Evolutionary conservation across 2,329 filamentous ascomycete genomes (phyloP).

Genomic region (Stemphylium lycopersici): DNA sequence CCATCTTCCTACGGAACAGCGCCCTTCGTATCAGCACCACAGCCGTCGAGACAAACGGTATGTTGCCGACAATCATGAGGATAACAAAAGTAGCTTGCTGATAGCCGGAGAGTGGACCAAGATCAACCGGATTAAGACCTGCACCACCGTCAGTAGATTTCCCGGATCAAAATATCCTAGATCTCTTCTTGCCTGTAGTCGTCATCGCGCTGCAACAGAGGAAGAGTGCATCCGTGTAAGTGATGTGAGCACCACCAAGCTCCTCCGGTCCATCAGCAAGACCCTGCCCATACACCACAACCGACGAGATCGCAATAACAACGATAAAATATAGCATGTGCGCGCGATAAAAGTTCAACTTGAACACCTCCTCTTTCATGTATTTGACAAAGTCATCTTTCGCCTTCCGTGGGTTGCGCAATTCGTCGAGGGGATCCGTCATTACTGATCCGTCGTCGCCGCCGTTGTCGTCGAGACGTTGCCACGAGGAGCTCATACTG

Average conservation of each 20-base stretch:
- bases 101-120: conserved; percentile 33
- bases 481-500: conserved; percentile 12
- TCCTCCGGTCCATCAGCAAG: conserved; percentile 29
- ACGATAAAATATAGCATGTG: conserved; percentile 42
- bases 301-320: conserved; percentile 33
- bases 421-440: conserved; percentile 25
- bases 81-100: conserved; percentile 38
- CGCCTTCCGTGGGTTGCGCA: conserved; percentile 23
- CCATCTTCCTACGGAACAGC: conserved; percentile 35
- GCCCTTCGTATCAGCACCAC: conserved; percentile 35
- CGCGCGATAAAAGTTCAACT: conserved; percentile 31
- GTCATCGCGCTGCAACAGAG: conserved; percentile 41
- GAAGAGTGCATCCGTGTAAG: conserved; percentile 38
- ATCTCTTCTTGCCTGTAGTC: conserved; percentile 27
- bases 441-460: conserved; percentile 6
- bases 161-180: neutral
- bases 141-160: neutral
- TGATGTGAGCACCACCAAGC: conserved; percentile 22
- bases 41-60: conserved; percentile 39
- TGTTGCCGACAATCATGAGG: conserved; percentile 38
- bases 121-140: conserved; percentile 37
- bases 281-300: conserved; percentile 39
- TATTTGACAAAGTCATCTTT: conserved; percentile 28
- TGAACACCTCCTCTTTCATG: conserved; percentile 22
- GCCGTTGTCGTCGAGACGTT: conserved; percentile 9